phyloP scores from a whole-genome alignment of 2,329 filamentous ascomycete genomes.

The Aspergillus alliaceus region DNA sequence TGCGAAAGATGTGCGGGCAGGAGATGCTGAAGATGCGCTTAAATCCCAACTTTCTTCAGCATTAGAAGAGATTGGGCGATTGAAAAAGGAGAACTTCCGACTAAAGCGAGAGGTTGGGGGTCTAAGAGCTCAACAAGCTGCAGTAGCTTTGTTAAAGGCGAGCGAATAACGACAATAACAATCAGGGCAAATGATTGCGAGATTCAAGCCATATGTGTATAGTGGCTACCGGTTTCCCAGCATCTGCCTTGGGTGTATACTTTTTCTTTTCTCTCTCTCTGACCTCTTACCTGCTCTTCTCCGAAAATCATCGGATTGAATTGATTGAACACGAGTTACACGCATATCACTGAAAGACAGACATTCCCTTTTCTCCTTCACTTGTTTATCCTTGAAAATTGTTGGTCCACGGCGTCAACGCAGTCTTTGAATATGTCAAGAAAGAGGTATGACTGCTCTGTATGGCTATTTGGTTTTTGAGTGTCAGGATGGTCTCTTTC shows the following conservation, averaged over 20 bases:
- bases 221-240: conserved; percentile 12
- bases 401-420: conserved; percentile 15
- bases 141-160: conserved; percentile 30
- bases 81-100: conserved; percentile 83
- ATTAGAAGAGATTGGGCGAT: conserved; percentile 71
- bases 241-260: neutral
- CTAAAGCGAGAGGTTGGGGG: conserved; percentile 81
- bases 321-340: conserved; percentile 18
- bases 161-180: conserved; percentile 26
- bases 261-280: neutral
- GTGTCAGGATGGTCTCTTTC: neutral
- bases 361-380: conserved; percentile 7
- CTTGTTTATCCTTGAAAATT: neutral
- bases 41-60: conserved; percentile 69
- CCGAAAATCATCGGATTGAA: neutral
- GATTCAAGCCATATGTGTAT: conserved; percentile 3
- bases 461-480: neutral
- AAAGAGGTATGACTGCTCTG: neutral
- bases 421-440: conserved; percentile 7
- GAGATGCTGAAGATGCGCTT: conserved; percentile 77
- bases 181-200: conserved; percentile 8
- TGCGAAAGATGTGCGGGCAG: conserved; percentile 70
- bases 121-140: conserved; percentile 53
- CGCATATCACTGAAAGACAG: conserved; percentile 15
- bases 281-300: neutral